These are phyloP conservation scores for Aspergillus amoenus DNA, from an alignment of 2,329 filamentous ascomycete genomes.

Conservation along the genomic window DNA sequence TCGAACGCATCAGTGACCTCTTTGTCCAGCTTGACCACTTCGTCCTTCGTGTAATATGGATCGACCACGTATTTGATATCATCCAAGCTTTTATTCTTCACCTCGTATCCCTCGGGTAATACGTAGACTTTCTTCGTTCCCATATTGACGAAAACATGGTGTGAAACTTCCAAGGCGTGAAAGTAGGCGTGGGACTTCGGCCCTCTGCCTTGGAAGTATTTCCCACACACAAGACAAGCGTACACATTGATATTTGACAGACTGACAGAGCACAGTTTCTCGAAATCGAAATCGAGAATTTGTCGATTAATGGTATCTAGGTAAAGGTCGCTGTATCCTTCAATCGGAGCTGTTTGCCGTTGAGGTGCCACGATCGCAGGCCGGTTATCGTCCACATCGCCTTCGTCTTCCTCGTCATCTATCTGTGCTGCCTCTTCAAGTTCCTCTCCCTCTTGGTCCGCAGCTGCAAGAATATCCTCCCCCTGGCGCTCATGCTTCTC, in stretches of 20 bases:
- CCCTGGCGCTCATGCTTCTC: slow-evolving; percentile 39
- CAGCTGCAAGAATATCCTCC: slow-evolving; percentile 54
- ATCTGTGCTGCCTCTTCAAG: slow-evolving; percentile 34
- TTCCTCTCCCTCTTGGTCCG: slow-evolving; percentile 66
- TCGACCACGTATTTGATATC: slow-evolving; percentile 99
- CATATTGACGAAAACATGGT: slow-evolving; percentile 99
- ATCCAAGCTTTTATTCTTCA: slow-evolving; percentile 88
- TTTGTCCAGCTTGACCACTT: slow-evolving; percentile 78
- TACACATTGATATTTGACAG: slow-evolving; percentile 99
- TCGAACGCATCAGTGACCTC: slow-evolving; percentile 65
- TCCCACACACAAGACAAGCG: slow-evolving; percentile 94
- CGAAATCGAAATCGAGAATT: slow-evolving; percentile 96
- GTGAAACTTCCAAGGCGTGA: slow-evolving; percentile 88
- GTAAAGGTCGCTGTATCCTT: slow-evolving; percentile 93
- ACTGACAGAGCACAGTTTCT: slow-evolving; percentile 94
- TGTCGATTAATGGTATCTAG: slow-evolving; percentile 94
- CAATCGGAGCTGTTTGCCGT: slow-evolving; percentile 74
- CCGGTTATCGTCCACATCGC: slow-evolving; percentile 40
- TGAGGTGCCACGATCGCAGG: slow-evolving; percentile 39
- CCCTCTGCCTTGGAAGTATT: slow-evolving; percentile 92
- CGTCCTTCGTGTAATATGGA: slow-evolving; percentile 75
- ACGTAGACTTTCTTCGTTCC: slow-evolving; percentile 53
- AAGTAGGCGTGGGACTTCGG: slow-evolving; percentile 96
- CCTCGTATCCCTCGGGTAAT: slow-evolving; percentile 93
- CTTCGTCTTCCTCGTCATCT: slow-evolving; percentile 25